Base-by-base conservation (phyloP, 495 filamentous ascomycete genomes). In the Bacidia gigantensis region DNA sequence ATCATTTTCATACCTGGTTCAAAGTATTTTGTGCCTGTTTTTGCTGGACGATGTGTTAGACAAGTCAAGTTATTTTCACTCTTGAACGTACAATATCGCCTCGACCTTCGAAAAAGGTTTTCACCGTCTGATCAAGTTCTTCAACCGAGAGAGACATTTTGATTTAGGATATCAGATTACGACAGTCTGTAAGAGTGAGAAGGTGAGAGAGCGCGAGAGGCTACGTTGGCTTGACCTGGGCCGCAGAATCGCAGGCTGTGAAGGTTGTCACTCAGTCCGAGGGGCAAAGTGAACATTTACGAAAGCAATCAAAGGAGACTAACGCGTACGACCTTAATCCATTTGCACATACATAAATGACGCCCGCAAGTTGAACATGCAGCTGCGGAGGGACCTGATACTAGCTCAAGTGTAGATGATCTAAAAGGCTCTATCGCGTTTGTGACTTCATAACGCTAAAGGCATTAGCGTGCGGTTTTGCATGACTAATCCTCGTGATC, bases 71-170 rank as follows among this genome's bases (percentile, higher is more conserved):
- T 48, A 62, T 63, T 47, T 17, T n/a, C n/a, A n/a, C n/a, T n/a
- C 21, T 51, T 43, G 51, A 22, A 70, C 79, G 64, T 73, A 96
- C 89, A 71, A 86, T 72, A 49, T 95, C 85, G 41, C 92, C 92
- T 65, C 90, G 83, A 65, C 86, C 90, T 71, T 97, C 92, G 58
- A 93, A 97, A 72, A 98, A 96, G 68, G 86, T 83, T 57, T 83
- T 89, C 75, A 96, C 89, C 54, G 87, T 94, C 64, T 79, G 80
- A 80, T 98, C 92, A 69, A 98, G 75, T 76, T 98, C 93, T 65
- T 81, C 79, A 63, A 98, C 89, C 57, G 82, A 77, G 64, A 82
- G 69, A 63, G 80, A 77, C 80, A 83, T 83, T 3, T 42, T 68
- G 66, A 56, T 32, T 67, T 64, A 56, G 12, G 21, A 10, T n/a